Base-by-base conservation (phyloP, 148 eudicot genomes). In the Arbutus unedo region DNA sequence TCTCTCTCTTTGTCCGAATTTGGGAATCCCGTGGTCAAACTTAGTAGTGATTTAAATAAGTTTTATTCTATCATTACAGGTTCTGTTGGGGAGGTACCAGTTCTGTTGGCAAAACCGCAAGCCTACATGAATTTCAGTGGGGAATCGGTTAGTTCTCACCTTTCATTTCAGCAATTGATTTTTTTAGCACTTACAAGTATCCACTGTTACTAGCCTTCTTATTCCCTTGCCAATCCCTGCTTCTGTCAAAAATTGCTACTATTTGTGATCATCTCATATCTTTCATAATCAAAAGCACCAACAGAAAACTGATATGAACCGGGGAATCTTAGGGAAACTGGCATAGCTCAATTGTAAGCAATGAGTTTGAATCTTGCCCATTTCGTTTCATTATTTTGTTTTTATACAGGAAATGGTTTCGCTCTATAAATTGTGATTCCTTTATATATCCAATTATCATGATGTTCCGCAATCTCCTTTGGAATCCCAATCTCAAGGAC, bases 101-200 rank as follows among this genome's bases (percentile, higher is more conserved):
- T 94, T 77, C 80, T 96, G 83, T 70, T 96, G 90, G 99, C 92
- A 55, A 94, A 96, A 84, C 99, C 99, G 79, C 99, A 94, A 84
- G 88, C 98, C 23, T 94, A 94, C 87, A 94, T 96, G 98, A 97
- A 94, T 84, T 93, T 89, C 86, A 97, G 97, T 78, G 98, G 98
- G 77, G 98, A 97, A 88, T 87, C 98, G 86, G 99, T 97, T 80
- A 48, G 92, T 83, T 85, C 80, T 83, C 31, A 5, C 9, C 76
- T 80, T 81, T 83, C 54, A 4, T 41, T 70, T 49, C 59, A 55
- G 80, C 70, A 55, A 51, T 64, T 60, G 15, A 10, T 13, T 66
- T 5, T 56, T n/a, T 21, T 11, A 44, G 66, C 64, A 59, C 67
- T 38, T 10, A 10, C n/a, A 43, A 18, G 16, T 66, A 55, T 6